phyloP scores from a whole-genome alignment of 306 rosid species.

The Mucuna pruriens region DNA sequence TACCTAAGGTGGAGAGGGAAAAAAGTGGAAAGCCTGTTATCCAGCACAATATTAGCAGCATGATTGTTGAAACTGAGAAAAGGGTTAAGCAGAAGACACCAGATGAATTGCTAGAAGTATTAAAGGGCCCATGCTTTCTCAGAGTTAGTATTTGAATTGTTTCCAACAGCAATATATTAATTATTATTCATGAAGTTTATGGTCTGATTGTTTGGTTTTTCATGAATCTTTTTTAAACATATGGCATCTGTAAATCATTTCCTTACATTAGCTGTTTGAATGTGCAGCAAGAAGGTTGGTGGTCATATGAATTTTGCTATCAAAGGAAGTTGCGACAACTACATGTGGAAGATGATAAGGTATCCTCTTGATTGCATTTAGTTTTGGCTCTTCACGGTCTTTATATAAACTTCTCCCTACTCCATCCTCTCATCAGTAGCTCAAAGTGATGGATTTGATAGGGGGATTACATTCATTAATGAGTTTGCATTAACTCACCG shows the following conservation, averaged over 20 bases:
- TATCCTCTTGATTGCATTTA: slow-evolving; percentile 41
- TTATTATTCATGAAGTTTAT: neutral
- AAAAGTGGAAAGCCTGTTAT: slow-evolving; percentile 65
- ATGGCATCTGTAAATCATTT: slow-evolving; percentile 16
- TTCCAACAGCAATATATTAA: slow-evolving; percentile 15
- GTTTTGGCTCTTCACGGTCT: slow-evolving; percentile 17
- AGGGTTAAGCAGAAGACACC: slow-evolving; percentile 86
- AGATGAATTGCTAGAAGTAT: slow-evolving; percentile 88
- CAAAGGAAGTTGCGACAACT: slow-evolving; percentile 75
- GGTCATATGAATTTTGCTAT: slow-evolving; percentile 98
- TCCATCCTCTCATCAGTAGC: slow-evolving; percentile 18
- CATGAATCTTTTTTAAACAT: neutral
- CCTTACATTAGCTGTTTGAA: slow-evolving; percentile 34
- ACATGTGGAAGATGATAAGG: slow-evolving; percentile 90
- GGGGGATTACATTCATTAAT: slow-evolving; percentile 1
- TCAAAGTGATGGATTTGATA: slow-evolving; percentile 4
- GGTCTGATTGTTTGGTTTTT: neutral
- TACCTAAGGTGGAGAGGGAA: slow-evolving; percentile 89
- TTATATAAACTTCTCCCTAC: neutral
- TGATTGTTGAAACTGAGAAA: slow-evolving; percentile 88
- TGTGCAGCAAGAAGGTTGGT: slow-evolving; percentile 99
- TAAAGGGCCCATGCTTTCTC: slow-evolving; percentile 73
- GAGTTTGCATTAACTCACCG: slow-evolving; percentile 20
- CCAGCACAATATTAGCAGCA: slow-evolving; percentile 75
- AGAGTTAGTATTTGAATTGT: slow-evolving; percentile 61